These are phyloP conservation scores for Mortierella sp. DNA, from an alignment of 371 early-diverging fungal species.

Conservation along the genomic window DNA sequence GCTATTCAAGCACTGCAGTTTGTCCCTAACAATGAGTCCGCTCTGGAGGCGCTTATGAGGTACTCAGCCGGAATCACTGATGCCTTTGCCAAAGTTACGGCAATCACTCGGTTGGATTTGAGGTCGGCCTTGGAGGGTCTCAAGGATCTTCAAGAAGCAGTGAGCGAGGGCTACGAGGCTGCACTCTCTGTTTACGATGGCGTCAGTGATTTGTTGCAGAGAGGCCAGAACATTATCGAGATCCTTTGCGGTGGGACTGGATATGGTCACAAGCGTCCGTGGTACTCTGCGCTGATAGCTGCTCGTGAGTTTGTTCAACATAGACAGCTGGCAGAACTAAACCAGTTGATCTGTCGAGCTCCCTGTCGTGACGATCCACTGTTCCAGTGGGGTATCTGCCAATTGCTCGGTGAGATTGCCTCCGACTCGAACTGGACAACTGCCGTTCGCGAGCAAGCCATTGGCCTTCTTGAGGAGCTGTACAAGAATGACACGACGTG, in stretches of 20 bases:
- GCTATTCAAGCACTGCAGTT: slow-evolving; percentile 16
- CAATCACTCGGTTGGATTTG: background rate
- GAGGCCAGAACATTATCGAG: background rate
- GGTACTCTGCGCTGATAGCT: slow-evolving; percentile 13
- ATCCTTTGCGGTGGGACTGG: background rate
- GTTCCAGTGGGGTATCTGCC: slow-evolving; percentile 17
- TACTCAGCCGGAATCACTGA: background rate
- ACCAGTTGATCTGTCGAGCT: slow-evolving; percentile 1
- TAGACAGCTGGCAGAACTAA: slow-evolving; percentile 1
- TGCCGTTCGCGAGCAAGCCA: background rate
- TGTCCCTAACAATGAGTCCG: slow-evolving; percentile 13
- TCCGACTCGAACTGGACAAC: background rate
- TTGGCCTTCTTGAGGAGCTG: slow-evolving; percentile 13
- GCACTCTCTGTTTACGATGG: background rate
- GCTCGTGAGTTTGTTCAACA: background rate
- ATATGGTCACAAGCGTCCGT: slow-evolving; percentile 1
- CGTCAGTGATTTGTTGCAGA: background rate
- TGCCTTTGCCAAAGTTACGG: background rate
- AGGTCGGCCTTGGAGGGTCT: background rate
- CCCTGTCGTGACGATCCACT: slow-evolving; percentile 7
- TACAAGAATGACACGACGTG: slow-evolving; percentile 13
- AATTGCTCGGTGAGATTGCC: slow-evolving; percentile 10
- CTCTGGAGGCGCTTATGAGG: background rate
- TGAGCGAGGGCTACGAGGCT: background rate
- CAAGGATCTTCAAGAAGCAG: background rate